Evolutionary conservation across 2,329 filamentous ascomycete genomes (phyloP), one percentile per base, ranked within the genome.

Genomic region (Dothideomycetes sp.): DNA sequence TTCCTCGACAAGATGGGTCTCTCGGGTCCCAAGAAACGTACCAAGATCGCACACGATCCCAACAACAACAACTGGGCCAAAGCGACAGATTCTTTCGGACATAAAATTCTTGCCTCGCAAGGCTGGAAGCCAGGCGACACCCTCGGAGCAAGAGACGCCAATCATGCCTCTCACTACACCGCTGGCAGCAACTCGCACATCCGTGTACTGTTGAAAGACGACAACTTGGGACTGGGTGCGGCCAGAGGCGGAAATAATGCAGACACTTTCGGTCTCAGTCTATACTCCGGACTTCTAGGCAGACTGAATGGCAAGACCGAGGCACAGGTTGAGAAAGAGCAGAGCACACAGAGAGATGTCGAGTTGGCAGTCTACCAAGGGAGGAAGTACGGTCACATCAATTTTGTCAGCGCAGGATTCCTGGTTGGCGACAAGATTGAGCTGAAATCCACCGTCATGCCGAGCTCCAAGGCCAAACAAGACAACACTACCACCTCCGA

Each of bases 61-160:
- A 95, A 96, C 66, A 98, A 96, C 63, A 94, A 85, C 33, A 78
- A 76, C 71, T 98, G 91, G 91, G 80, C 82, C 43, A 80, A 81
- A 54, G 82, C 88, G 58, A 84, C 82, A 49, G 74, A 74, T 43
- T 80, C 78, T 40, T 96, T 91, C 60, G 91, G 91, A 51, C 88
- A 94, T 61, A 84, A 80, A 57, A 89, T 96, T 51, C 78, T 98
- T 56, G 77, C 80, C 35, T 72, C 82, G 12, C 87, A 95, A 55
- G 91, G 91, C 49, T 98, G 91, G 91, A 74, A 80, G 46, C 86
- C 88, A 0, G 91, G 91, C 24, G 73, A 82, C 49, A 84, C 77
- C 39, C 75, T 98, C 16, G 91, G 91, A 40, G 83, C 81, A 4
- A 73, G 81, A 53, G 72, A 87, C 57, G 79, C 86, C 6, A 64